These are phyloP conservation scores for Candida nemodendra DNA, from an alignment of 805 yeast genomes.

Conservation along the genomic window DNA sequence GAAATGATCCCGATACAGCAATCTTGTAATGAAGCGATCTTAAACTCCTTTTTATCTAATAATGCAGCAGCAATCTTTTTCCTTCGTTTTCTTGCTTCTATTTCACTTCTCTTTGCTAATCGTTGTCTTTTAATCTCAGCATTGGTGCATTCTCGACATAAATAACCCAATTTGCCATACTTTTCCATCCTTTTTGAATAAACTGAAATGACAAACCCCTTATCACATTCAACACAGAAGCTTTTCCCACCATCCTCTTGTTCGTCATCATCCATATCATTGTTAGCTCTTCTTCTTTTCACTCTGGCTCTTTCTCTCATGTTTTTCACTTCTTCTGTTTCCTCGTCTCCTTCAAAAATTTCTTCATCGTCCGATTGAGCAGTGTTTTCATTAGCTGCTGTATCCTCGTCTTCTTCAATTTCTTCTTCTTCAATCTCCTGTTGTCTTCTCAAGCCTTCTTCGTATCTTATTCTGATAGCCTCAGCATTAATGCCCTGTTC, in stretches of 20 bases:
- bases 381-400: constrained; percentile 9
- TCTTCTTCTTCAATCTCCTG: constrained; percentile 31
- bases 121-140: constrained; percentile 41
- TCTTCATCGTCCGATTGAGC: constrained; percentile 22
- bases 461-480: constrained; percentile 54
- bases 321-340: constrained; percentile 17
- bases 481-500: constrained; percentile 89
- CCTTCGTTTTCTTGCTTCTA: constrained; percentile 68
- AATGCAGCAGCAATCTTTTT: constrained; percentile 83
- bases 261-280: constrained; percentile 28
- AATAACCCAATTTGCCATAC: constrained; percentile 55
- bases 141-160: constrained; percentile 63
- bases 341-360: constrained; percentile 37
- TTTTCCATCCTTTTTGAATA: constrained; percentile 53
- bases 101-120: constrained; percentile 48
- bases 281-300: constrained; percentile 40
- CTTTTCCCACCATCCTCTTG: constrained; percentile 50
- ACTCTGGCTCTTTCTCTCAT: constrained; percentile 22
- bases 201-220: constrained; percentile 59
- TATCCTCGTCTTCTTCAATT: constrained; percentile 19
- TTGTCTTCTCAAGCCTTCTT: constrained; percentile 34
- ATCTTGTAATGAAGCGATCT: constrained; percentile 75
- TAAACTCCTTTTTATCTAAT: constrained; percentile 64
- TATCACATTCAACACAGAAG: constrained; percentile 61
- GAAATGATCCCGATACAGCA: constrained; percentile 70